Evolutionary conservation across 2,329 filamentous ascomycete genomes (phyloP).

Genomic region (Hypoxylon sp.): DNA sequence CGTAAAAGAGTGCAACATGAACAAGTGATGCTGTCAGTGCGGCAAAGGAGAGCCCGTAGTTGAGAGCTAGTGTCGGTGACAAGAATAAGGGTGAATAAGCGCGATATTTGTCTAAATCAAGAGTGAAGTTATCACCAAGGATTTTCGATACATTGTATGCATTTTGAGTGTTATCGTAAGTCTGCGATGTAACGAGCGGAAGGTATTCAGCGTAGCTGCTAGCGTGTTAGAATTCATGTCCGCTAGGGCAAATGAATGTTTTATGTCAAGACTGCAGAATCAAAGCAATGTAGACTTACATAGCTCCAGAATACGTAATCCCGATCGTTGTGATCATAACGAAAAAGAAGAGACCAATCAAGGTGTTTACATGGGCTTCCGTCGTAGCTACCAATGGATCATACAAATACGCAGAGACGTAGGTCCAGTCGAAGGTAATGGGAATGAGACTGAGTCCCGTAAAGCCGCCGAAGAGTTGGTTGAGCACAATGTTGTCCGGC

Average conservation of each 20-base stretch:
- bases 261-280: background rate
- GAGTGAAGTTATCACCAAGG: constrained; percentile 63
- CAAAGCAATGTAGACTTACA: constrained; percentile 50
- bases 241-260: too few species aligned
- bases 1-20: constrained; percentile 58
- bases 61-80: constrained; percentile 62
- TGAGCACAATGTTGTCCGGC: constrained; percentile 63
- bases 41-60: constrained; percentile 68
- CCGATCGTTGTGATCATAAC: constrained; percentile 62
- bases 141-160: constrained; percentile 68
- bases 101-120: constrained; percentile 67
- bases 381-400: constrained; percentile 56
- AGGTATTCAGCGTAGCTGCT: constrained; percentile 65
- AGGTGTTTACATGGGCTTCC: constrained; percentile 60
- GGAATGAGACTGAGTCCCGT: constrained; percentile 61
- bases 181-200: constrained; percentile 68
- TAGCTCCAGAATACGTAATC: constrained; percentile 62
- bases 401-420: constrained; percentile 55
- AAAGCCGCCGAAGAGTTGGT: constrained; percentile 65
- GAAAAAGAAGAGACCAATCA: constrained; percentile 60
- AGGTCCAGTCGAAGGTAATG: constrained; percentile 63
- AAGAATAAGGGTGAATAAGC: constrained; percentile 70
- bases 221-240: constrained; percentile 29
- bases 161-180: constrained; percentile 70
- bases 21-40: constrained; percentile 63